These are phyloP conservation scores for Isatis tinctoria DNA, from an alignment of 345 rosid species.

Conservation along the genomic window DNA sequence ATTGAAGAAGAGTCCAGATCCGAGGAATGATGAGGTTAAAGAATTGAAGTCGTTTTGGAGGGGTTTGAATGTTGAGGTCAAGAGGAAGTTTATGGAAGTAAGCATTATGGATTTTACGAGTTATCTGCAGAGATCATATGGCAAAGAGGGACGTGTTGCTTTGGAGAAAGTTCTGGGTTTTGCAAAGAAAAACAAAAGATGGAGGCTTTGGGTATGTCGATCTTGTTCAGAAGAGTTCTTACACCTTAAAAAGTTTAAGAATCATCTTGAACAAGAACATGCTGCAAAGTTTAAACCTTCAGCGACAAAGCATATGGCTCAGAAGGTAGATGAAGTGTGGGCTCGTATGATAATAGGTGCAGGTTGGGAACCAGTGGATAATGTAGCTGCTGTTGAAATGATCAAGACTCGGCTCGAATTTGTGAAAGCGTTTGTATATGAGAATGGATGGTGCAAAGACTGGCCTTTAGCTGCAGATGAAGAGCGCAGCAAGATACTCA, in stretches of 20 bases:
- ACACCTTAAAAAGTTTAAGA: slow-evolving; percentile 9
- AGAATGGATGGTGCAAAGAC: slow-evolving; percentile 29
- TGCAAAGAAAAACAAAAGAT: not conserved
- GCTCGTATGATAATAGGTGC: not conserved
- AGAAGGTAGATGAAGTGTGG: not conserved
- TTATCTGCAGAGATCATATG: not conserved
- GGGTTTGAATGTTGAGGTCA: slow-evolving; percentile 7
- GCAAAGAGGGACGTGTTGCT: not conserved
- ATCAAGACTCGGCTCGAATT: not conserved
- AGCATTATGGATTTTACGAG: not conserved
- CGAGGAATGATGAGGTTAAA: no score
- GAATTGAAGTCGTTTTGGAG: not conserved
- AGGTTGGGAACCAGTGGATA: slow-evolving; percentile 25
- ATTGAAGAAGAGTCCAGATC: not conserved
- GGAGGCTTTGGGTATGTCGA: slow-evolving; percentile 21
- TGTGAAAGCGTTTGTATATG: slow-evolving; percentile 8
- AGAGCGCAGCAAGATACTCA: slow-evolving; percentile 6
- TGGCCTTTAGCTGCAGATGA: slow-evolving; percentile 21
- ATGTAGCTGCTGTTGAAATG: slow-evolving; percentile 5
- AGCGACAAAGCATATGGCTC: not conserved
- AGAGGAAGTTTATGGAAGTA: slow-evolving; percentile 13
- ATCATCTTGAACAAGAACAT: slow-evolving; percentile 21
- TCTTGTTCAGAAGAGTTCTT: slow-evolving; percentile 1
- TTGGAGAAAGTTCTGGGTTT: slow-evolving; percentile 8
- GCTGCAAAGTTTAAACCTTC: not conserved